Conservation (phyloP, 108 stramenopile species). For the Nannochloropsis oceanica region DNA sequence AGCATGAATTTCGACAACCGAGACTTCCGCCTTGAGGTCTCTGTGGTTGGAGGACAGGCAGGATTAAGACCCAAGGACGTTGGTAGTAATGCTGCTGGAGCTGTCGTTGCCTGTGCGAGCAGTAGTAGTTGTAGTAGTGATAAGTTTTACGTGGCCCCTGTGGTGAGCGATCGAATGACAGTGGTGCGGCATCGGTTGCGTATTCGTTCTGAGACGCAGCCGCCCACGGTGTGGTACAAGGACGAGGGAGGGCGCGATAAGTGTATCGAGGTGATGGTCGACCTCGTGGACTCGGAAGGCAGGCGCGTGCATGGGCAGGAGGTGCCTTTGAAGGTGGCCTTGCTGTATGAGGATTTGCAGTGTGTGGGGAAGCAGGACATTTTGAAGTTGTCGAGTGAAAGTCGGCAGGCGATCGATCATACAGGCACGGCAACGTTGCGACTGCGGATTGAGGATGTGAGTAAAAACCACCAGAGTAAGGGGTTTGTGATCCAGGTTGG, state of each 20-base stretch:
- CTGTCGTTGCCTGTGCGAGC: neutral
- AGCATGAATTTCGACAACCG: slow-evolving; percentile 67
- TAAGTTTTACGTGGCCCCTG: neutral
- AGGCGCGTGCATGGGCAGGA: slow-evolving; percentile 21
- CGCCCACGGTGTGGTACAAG: slow-evolving; percentile 60
- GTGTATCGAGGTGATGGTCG: slow-evolving; percentile 50
- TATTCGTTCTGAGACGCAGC: neutral
- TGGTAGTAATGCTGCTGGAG: too few species aligned
- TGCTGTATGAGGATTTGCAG: slow-evolving; percentile 38
- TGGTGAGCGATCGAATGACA: neutral
- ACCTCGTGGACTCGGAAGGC: slow-evolving; percentile 42
- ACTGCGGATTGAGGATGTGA: slow-evolving; percentile 68
- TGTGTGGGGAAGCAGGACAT: slow-evolving; percentile 58
- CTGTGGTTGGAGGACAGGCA: neutral
- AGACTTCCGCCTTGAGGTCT: neutral
- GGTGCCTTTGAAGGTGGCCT: slow-evolving; percentile 36
- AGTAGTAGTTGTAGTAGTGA: neutral
- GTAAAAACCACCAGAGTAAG: slow-evolving; percentile 71
- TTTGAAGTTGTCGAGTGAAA: slow-evolving; percentile 40
- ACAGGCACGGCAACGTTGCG: slow-evolving; percentile 35
- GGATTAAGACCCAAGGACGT: too few species aligned
- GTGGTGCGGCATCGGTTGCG: neutral
- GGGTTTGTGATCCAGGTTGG: slow-evolving; percentile 50
- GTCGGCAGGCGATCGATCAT: slow-evolving; percentile 18
- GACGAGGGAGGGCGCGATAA: slow-evolving; percentile 79